Conservation (phyloP, 2,329 filamentous ascomycete genomes). For the Podosphaera aphanis region DNA sequence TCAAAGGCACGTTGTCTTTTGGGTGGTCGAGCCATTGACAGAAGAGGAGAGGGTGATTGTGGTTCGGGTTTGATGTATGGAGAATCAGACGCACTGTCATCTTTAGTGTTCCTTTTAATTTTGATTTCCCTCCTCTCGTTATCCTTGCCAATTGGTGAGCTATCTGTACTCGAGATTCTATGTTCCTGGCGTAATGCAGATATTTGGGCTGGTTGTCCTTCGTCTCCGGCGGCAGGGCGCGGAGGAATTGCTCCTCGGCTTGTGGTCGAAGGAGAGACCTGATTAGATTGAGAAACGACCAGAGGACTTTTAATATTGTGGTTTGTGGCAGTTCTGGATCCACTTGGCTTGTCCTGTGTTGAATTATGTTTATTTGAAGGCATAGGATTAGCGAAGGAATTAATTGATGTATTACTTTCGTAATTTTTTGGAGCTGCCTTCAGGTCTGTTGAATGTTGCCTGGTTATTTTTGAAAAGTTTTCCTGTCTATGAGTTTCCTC, state of each 20-base stretch:
- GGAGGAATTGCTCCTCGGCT: conserved; percentile 17
- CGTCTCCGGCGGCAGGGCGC: conserved; percentile 11
- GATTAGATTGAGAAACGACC: conserved; percentile 51
- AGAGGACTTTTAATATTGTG: conserved; percentile 52
- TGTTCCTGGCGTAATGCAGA: conserved; percentile 28
- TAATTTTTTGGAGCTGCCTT: conserved; percentile 1
- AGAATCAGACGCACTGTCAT: conserved; percentile 18
- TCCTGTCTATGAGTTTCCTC: too few relatives aligned
- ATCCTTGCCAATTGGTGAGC: conserved; percentile 31
- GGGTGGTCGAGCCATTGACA: conserved; percentile 27
- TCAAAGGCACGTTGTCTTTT: conserved; percentile 31
- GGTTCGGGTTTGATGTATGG: conserved; percentile 42
- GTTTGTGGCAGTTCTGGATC: conserved; percentile 22
- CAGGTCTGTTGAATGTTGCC: conserved; percentile 2
- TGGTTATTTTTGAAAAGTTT: too few relatives aligned
- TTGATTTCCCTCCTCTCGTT: conserved; percentile 24
- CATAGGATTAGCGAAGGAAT: not conserved
- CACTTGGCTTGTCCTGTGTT: conserved; percentile 7
- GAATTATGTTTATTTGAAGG: not conserved
- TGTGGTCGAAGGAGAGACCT: conserved; percentile 35
- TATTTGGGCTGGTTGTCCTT: conserved; percentile 26
- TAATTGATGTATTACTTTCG: not conserved
- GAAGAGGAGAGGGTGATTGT: conserved; percentile 36
- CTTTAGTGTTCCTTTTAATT: conserved; percentile 25
- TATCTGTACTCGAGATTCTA: conserved; percentile 32